These are phyloP conservation scores for Fusarium tanahbumbuense DNA, from an alignment of 2,329 filamentous ascomycete genomes.

Conservation along the genomic window DNA sequence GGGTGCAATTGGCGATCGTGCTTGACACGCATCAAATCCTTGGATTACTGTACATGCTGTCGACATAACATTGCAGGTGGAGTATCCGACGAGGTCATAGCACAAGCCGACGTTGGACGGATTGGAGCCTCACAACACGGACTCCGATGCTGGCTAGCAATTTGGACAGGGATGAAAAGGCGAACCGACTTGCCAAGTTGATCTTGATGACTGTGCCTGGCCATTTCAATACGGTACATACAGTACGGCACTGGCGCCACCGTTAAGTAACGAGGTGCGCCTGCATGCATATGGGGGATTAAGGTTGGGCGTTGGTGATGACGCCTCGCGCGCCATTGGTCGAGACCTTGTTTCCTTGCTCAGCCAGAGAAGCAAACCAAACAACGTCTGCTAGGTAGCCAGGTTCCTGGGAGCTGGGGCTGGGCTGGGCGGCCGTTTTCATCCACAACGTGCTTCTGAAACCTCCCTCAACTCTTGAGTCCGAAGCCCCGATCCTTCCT, in stretches of 20 bases:
- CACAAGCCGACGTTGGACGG: neutral
- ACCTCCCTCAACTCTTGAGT: slow-evolving; percentile 1
- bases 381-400: slow-evolving; percentile 10
- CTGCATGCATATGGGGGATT: slow-evolving; percentile 17
- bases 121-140: neutral
- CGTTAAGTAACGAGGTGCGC: slow-evolving; percentile 9
- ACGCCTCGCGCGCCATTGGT: slow-evolving; percentile 22
- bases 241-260: slow-evolving; percentile 9
- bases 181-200: neutral
- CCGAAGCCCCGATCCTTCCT: neutral
- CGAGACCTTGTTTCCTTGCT: slow-evolving; percentile 11
- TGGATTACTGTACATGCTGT: neutral
- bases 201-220: slow-evolving; percentile 1
- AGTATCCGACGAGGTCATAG: neutral
- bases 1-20: neutral
- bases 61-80: neutral
- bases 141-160: neutral
- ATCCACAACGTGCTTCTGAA: slow-evolving; percentile 18
- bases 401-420: slow-evolving; percentile 18
- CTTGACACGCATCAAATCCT: neutral
- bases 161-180: neutral
- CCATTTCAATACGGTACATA: slow-evolving; percentile 10
- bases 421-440: slow-evolving; percentile 19
- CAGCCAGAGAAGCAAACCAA: slow-evolving; percentile 23
- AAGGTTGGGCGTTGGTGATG: slow-evolving; percentile 22